Base-by-base conservation (phyloP, 1,139 yeast genomes). In the Candida glucosophila region DNA sequence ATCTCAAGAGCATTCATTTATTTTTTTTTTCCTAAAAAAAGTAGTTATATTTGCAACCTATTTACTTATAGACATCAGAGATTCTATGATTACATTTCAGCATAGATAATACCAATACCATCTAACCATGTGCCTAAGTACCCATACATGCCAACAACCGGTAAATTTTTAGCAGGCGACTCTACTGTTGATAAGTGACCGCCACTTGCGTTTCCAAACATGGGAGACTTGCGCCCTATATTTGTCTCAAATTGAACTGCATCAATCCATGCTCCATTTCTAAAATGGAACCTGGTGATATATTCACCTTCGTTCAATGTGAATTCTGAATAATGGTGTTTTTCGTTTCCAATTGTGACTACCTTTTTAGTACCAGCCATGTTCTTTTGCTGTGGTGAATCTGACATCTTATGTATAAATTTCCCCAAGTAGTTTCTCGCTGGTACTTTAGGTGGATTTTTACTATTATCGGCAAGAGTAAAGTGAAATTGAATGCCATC, bases 201-300 rank as follows among this genome's bases (percentile, higher is more conserved):
- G 5, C 95, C 95, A 11, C 55, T 52, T 2, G 56, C 48, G 24
- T 74, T 74, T 13, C 95, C 95, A 33, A 53, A 60, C 68, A 69
- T 55, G 1, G 58, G 57, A 12, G 79, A 66, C 4, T 44, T 35
- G 29, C 70, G 58, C 1, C 85, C 85, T 18, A 55, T 59, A 21
- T 53, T 41, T 14, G 68, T 67, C 34, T 61, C 69, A 12, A 93
- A 72, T 43, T 81, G 93, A 12, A 83, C 55, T 2, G 80, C 95
- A 57, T 90, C 97, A 10, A 90, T 60, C 96, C 97, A 90, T 2
- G 69, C 77, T 5, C 97, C 97, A 26, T 75, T 63, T 35, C 94
- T 64, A 23, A 85, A 57, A 29, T 67, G 64, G 30, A 86, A 59
- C 20, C 77, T 79, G 4, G 60, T 47, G 6, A 90, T 57, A 7